Percentiles rank a stretch among this genome's conserved stretches.
Conservation (phyloP, 345 rosid species). For the Viola odorata region DNA sequence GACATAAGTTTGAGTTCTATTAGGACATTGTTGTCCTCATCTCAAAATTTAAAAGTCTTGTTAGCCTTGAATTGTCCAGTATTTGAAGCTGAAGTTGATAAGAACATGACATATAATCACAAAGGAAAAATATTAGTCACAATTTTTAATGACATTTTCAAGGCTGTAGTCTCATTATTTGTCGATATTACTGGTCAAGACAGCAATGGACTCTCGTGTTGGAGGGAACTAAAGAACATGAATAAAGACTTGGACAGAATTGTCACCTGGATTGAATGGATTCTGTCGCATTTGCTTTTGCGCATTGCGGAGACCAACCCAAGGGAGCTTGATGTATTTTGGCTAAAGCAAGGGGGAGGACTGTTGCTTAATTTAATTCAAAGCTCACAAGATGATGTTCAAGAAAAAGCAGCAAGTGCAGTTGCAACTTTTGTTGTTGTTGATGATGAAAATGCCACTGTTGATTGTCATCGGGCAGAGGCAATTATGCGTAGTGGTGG, state of each 20-base stretch:
- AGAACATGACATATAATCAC: slow-evolving; percentile 3
- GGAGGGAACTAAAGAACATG: slow-evolving; percentile 19
- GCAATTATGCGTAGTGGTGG: slow-evolving; percentile 27
- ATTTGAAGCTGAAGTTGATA: slow-evolving; percentile 25
- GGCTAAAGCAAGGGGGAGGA: slow-evolving; percentile 31
- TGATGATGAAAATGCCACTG: slow-evolving; percentile 35
- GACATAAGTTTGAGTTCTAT: slow-evolving; percentile 22
- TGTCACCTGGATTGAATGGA: slow-evolving; percentile 31
- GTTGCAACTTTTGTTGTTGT: slow-evolving; percentile 34
- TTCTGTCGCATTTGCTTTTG: slow-evolving; percentile 32
- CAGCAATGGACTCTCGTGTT: slow-evolving; percentile 7
- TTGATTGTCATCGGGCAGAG: slow-evolving; percentile 33
- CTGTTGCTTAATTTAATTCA: slow-evolving; percentile 27
- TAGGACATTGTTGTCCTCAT: slow-evolving; percentile 17
- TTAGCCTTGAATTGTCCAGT: slow-evolving; percentile 27
- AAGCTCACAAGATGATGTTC: slow-evolving; percentile 31
- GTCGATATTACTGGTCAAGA: slow-evolving; percentile 15
- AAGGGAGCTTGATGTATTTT: slow-evolving; percentile 24
- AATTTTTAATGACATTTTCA: slow-evolving; percentile 20
- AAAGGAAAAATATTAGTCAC: slow-evolving; percentile 26
- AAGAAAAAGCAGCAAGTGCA: slow-evolving; percentile 38
- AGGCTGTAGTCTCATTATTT: slow-evolving; percentile 26
- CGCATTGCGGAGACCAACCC: slow-evolving; percentile 30
- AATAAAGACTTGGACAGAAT: slow-evolving; percentile 11
- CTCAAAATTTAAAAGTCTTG: slow-evolving; percentile 21